A percentile compares a stretch with the other conserved stretches of the same genome.
phyloP scores from a whole-genome alignment of 2,329 filamentous ascomycete genomes.

The Neocatenulostroma microsporum region DNA sequence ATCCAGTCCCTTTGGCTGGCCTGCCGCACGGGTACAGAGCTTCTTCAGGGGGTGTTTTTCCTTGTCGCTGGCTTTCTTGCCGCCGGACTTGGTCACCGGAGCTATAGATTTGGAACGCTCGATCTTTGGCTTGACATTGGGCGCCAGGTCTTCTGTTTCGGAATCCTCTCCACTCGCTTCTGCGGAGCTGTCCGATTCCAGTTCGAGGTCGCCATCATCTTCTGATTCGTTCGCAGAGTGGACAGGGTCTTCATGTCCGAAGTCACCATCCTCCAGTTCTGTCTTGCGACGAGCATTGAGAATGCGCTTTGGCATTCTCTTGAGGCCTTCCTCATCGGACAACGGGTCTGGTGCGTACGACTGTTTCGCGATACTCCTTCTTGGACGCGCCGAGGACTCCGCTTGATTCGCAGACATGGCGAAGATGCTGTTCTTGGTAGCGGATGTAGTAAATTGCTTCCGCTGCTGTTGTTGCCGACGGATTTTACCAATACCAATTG shows the following conservation, averaged over 20 bases:
- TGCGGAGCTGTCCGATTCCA: neutral
- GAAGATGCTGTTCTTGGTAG: neutral
- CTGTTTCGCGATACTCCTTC: too few relatives aligned
- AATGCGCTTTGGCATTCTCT: neutral
- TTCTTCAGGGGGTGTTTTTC: neutral
- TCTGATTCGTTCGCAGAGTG: neutral
- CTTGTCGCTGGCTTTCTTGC: neutral
- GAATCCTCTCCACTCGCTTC: neutral
- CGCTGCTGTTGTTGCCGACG: neutral
- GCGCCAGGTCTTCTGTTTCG: neutral
- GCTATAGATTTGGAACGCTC: neutral
- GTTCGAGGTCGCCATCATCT: neutral
- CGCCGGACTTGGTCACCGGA: neutral
- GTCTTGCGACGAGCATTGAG: neutral
- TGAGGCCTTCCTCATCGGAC: neutral
- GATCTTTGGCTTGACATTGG: neutral
- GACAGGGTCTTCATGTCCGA: neutral
- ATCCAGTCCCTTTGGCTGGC: constrained; percentile 17
- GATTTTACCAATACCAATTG: too few relatives aligned
- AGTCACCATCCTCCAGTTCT: constrained; percentile 1
- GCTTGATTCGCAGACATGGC: neutral
- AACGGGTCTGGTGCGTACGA: neutral
- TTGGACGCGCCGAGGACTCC: neutral
- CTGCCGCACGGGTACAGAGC: neutral
- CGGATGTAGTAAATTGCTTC: neutral